A percentile compares a stretch with the other conserved stretches of the same genome.
Evolutionary conservation across 345 rosid species (phyloP).

Genomic region (Syzygium aromaticum): DNA sequence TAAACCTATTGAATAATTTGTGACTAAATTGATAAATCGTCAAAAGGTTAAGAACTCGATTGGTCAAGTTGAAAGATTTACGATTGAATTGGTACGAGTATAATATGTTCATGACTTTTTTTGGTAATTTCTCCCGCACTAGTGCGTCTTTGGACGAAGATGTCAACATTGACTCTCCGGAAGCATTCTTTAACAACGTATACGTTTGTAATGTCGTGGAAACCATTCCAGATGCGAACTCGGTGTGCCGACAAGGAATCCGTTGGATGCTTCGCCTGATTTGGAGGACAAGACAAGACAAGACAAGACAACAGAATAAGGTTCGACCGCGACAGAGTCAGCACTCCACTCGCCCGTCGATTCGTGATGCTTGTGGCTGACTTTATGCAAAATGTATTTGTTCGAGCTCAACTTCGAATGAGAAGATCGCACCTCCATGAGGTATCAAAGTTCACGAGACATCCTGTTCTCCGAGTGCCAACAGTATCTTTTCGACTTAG

Average conservation of each 20-base stretch:
- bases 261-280: background rate
- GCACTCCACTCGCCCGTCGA: background rate
- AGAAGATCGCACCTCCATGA: background rate
- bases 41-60: no score
- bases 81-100: fast-evolving
- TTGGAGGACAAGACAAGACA: background rate
- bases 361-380: background rate
- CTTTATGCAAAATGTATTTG: background rate
- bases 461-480: background rate
- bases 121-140: background rate
- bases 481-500: no score
- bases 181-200: background rate
- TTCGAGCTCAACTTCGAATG: background rate
- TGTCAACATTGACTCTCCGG: background rate
- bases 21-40: no score
- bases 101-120: background rate
- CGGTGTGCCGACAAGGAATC: background rate
- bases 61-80: no score
- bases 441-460: no score
- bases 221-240: background rate
- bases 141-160: background rate
- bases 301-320: background rate
- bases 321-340: background rate
- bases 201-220: background rate
- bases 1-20: no score